phyloP scores from a whole-genome alignment of 1,284 basidiomycete species.

The Boletus semigastroideus region DNA sequence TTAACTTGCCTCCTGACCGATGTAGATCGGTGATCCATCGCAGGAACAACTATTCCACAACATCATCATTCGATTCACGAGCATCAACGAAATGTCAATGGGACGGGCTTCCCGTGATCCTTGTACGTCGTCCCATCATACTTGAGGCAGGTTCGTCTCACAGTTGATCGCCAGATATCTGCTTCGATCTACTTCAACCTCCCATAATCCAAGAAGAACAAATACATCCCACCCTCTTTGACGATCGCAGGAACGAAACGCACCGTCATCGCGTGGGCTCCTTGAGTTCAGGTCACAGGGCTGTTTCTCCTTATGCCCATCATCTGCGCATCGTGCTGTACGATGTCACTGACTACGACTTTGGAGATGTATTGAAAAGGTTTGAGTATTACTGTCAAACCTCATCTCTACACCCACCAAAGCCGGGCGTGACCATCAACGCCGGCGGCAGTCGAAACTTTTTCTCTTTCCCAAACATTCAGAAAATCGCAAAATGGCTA shows the following conservation, averaged over 20 bases:
- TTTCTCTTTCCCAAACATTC: constrained; percentile 34
- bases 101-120: constrained; percentile 51
- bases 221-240: constrained; percentile 51
- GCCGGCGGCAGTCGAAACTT: constrained; percentile 47
- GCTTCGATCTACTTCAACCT: constrained; percentile 60
- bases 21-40: constrained; percentile 54
- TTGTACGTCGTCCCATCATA: constrained; percentile 31
- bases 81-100: constrained; percentile 57
- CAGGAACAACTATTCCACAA: constrained; percentile 49
- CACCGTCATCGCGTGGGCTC: constrained; percentile 55
- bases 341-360: constrained; percentile 34
- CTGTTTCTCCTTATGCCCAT: constrained; percentile 61
- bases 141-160: constrained; percentile 9
- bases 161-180: constrained; percentile 45
- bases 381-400: constrained; percentile 53
- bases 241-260: constrained; percentile 35
- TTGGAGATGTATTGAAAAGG: constrained; percentile 40
- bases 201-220: constrained; percentile 59
- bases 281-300: constrained; percentile 51
- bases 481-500: constrained; percentile 42
- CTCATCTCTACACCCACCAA: constrained; percentile 46
- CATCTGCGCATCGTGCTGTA: constrained; percentile 60
- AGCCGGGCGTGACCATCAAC: constrained; percentile 41
- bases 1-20: neutral
- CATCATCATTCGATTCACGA: constrained; percentile 54